A percentile compares a stretch with the other conserved stretches of the same genome.
phyloP scores from a whole-genome alignment of 768 basidiomycete genomes.

The Tulasnella sp. region DNA sequence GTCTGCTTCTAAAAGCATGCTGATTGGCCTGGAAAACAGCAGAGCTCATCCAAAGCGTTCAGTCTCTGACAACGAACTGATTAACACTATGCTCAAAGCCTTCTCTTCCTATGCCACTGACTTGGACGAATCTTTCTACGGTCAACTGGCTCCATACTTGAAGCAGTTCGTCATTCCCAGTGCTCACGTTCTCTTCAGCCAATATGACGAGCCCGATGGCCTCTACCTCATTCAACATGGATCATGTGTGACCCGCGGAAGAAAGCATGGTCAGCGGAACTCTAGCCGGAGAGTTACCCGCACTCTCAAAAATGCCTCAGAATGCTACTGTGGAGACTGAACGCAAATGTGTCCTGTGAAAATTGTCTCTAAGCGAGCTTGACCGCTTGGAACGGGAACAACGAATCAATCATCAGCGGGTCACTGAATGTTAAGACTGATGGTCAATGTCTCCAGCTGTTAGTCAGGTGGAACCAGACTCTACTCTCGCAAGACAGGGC shows the following conservation, averaged over 20 bases:
- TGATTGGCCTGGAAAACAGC: neutral
- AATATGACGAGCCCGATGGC: slow-evolving; percentile 66
- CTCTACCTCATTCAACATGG: slow-evolving; percentile 78
- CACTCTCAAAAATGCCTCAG: slow-evolving; percentile 65
- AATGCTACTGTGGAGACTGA: slow-evolving; percentile 86
- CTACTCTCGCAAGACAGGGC: too few relatives aligned
- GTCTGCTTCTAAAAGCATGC: neutral
- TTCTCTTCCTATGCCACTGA: slow-evolving; percentile 64
- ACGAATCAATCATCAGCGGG: slow-evolving; percentile 26
- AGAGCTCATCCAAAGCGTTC: neutral
- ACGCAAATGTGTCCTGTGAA: slow-evolving; percentile 72
- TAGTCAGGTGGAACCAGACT: too few relatives aligned
- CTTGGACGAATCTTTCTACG: slow-evolving; percentile 47
- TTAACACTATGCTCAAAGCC: slow-evolving; percentile 65
- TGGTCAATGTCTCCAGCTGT: slow-evolving; percentile 40
- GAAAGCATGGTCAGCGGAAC: slow-evolving; percentile 94
- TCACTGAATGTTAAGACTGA: slow-evolving; percentile 4
- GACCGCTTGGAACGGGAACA: slow-evolving; percentile 57
- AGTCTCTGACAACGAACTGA: slow-evolving; percentile 43
- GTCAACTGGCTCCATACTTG: slow-evolving; percentile 63
- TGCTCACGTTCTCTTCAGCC: slow-evolving; percentile 63
- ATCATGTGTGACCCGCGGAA: slow-evolving; percentile 56
- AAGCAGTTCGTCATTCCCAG: slow-evolving; percentile 49
- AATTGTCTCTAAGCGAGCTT: slow-evolving; percentile 53
- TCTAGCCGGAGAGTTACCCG: slow-evolving; percentile 83